Base-by-base conservation (phyloP, 306 rosid species). In the Vicia sativa region DNA sequence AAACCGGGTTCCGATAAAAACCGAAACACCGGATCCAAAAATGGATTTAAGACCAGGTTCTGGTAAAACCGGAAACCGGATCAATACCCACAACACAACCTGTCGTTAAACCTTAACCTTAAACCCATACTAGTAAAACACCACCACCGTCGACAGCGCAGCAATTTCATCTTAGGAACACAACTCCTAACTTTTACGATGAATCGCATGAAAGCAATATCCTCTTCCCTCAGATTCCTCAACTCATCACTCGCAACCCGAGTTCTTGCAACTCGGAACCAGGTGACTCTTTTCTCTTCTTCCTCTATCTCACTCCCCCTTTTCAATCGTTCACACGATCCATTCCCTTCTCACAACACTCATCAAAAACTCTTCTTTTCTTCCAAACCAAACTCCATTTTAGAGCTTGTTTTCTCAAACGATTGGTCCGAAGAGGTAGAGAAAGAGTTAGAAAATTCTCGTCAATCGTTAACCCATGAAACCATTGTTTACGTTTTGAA, bases 341-440 rank as follows among this genome's bases (percentile, higher is more conserved):
- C 56, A 45, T 68, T 55, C 29, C 74, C 14, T 55, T 70, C 73
- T 65, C 52, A 70, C 38, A 19, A 4, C 13, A 62, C 68, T 78
- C 78, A 58, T 62, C 89, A 70, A 15, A 72, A 54, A 46, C 50
- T 67, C n/a, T 68, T 48, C 45, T 86, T 83, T 42, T 88, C 97
- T 13, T 78, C 96, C 4, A 83, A 85, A 15, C 89, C 93, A 14
- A 63, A 68, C 76, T 74, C 89, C 28, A 73, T 85, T 39, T 46
- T 77, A 21, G 83, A 88, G 56, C 83, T 85, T 60, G 72, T 86
- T 74, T 16, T 48, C 41, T 58, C 84, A 59, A 80, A 82, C 38
- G 79, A 86, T 58, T 86, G 97, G 96, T 91, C 97, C 18, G 66
- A 82, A 34, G 86, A 63, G 67, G 54, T 91, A 53, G 88, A 86